Base-by-base conservation (phyloP, 2,329 filamentous ascomycete genomes). In the Nemania sp. region DNA sequence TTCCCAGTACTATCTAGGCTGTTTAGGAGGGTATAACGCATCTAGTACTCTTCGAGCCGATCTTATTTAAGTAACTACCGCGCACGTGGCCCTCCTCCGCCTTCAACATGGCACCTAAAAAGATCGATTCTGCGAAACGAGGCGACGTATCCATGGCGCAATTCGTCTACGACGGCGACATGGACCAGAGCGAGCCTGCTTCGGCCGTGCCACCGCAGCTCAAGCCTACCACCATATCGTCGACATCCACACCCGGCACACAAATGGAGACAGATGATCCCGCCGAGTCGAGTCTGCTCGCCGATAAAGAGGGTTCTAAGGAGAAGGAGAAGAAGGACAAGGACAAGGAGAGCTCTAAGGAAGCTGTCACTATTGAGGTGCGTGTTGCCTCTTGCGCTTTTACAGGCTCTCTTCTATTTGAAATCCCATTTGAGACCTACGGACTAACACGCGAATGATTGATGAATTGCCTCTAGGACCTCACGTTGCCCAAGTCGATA, bases 401-500 rank as follows among this genome's bases (percentile, higher is more conserved):
- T n/a, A n/a, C n/a, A n/a, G n/a, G n/a, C n/a, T n/a, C n/a, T n/a
- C n/a, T n/a, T n/a, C n/a, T n/a, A n/a, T n/a, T n/a, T n/a, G n/a
- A n/a, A 13, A 13, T 18, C 35, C 29, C 5, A 32, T 8, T n/a
- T n/a, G n/a, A n/a, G 35, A 18, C 7, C 18, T 38, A 20, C 27
- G 5, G 62, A 63, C 74, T 75, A 32, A 75, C 69, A 5, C 27
- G 47, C 22, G 22, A 26, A 41, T 10, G 6, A 49, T 3, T 35
- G 15, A 49, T n/a, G n/a, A n/a, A n/a, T 6, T 54, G 51, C 27
- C 1, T 18, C 55, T 62, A 92, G 90, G 92, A 95, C 77, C 87
- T 94, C 64, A 90, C 86, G 69, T 85, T 96, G 15, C 93, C 93
- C 35, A 93, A 93, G 77, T 93, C 92, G 6, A 93, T 95, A 80